Conservation (phyloP, 2,329 filamentous ascomycete species). For the Chrysoporthe puriensis region DNA sequence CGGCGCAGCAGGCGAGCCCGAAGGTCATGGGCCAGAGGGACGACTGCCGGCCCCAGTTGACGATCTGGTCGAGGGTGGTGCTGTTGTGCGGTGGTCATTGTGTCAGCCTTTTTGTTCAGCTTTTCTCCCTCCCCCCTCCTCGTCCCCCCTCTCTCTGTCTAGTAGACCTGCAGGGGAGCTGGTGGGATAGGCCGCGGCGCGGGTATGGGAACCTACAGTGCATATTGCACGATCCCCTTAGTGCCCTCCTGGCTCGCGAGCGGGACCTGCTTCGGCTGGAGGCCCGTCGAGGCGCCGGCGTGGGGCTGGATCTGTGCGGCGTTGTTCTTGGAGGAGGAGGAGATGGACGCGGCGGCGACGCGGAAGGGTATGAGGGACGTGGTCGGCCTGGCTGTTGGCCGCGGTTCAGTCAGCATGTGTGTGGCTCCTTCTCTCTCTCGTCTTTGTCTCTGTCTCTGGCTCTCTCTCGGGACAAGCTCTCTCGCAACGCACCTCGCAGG, state of each 20-base stretch:
- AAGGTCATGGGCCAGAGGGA: constrained; percentile 91
- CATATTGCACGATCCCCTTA: constrained; percentile 83
- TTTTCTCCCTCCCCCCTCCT: neutral
- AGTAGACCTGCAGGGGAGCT: neutral
- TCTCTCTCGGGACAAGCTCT: neutral
- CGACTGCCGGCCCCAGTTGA: constrained; percentile 83
- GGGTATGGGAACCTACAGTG: constrained; percentile 65
- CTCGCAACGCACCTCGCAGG: constrained; percentile 50
- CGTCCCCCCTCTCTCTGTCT: neutral
- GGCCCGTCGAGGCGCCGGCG: constrained; percentile 53
- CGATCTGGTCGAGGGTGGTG: constrained; percentile 76
- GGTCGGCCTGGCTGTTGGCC: constrained; percentile 64
- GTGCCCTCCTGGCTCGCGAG: constrained; percentile 78
- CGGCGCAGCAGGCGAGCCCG: constrained; percentile 83
- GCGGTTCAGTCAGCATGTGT: constrained; percentile 29
- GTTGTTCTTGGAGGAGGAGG: constrained; percentile 66
- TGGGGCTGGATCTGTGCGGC: constrained; percentile 54
- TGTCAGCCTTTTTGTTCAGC: neutral
- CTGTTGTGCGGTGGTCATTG: constrained; percentile 44
- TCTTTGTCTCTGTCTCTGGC: neutral
- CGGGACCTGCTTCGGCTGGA: constrained; percentile 70
- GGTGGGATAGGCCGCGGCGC: neutral
- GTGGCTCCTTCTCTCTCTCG: neutral
- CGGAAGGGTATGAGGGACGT: constrained; percentile 66
- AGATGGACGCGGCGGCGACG: constrained; percentile 66